phyloP scores from a whole-genome alignment of 2,329 filamentous ascomycete species.

The Keithomyces neogunnii region DNA sequence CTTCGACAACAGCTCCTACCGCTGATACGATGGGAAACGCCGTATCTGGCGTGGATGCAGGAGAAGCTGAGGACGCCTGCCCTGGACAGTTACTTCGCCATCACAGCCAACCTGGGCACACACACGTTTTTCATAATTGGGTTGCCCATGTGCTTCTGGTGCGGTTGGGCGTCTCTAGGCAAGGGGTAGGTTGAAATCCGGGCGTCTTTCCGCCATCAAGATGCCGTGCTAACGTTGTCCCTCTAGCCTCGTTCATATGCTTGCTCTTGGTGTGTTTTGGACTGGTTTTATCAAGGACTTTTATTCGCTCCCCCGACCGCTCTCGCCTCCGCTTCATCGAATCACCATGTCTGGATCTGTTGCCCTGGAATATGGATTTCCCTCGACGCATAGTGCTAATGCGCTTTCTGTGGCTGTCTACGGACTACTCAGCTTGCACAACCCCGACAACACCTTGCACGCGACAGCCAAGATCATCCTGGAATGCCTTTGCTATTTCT shows the following conservation, averaged over 20 bases:
- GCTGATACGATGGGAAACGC: slow-evolving; percentile 88
- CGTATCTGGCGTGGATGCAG: slow-evolving; percentile 84
- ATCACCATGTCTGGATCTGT: slow-evolving; percentile 98
- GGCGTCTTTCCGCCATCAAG: slow-evolving; percentile 2
- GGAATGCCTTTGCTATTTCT: slow-evolving; percentile 68
- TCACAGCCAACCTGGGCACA: slow-evolving; percentile 91
- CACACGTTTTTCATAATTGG: slow-evolving; percentile 99
- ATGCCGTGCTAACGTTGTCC: not conserved
- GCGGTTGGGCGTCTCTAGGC: slow-evolving; percentile 74
- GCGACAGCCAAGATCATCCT: slow-evolving; percentile 52
- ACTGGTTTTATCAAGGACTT: slow-evolving; percentile 94
- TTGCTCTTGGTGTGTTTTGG: slow-evolving; percentile 73
- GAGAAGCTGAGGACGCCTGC: slow-evolving; percentile 68
- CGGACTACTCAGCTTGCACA: slow-evolving; percentile 61
- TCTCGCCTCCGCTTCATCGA: slow-evolving; percentile 84
- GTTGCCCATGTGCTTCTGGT: slow-evolving; percentile 94
- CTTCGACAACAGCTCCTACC: slow-evolving; percentile 77
- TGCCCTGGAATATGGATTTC: slow-evolving; percentile 93
- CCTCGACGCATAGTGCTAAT: slow-evolving; percentile 94
- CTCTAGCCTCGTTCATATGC: slow-evolving; percentile 59
- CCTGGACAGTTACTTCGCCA: slow-evolving; percentile 93
- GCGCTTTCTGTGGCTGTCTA: slow-evolving; percentile 91
- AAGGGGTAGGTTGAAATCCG: slow-evolving; percentile 59
- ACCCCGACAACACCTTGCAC: slow-evolving; percentile 53
- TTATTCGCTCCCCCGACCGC: slow-evolving; percentile 80